Conservation (phyloP, 257 asterid genomes). For the Prunella vulgaris region DNA sequence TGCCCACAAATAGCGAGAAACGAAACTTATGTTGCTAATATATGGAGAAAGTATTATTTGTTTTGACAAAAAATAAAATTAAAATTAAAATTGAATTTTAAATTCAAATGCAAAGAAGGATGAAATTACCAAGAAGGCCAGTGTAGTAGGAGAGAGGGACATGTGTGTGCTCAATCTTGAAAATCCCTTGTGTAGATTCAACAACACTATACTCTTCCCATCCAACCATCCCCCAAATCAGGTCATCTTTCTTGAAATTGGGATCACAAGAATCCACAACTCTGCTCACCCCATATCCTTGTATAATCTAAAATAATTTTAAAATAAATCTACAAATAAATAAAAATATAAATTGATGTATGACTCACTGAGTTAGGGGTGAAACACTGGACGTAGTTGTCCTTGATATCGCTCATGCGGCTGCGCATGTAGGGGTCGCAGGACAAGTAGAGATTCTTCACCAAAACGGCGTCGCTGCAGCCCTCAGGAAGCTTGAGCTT, state of each 20-base stretch:
- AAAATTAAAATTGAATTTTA: too few relatives aligned
- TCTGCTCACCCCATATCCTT: constrained; percentile 47
- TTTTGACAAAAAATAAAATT: not conserved
- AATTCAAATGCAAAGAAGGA: not conserved
- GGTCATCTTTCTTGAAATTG: constrained; percentile 48
- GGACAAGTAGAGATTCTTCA: constrained; percentile 28
- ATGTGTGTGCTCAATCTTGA: constrained; percentile 33
- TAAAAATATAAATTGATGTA: not conserved
- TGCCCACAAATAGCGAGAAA: too few relatives aligned
- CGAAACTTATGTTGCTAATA: too few relatives aligned
- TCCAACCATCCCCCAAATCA: constrained; percentile 43
- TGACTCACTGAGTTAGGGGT: constrained; percentile 23
- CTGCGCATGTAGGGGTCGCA: constrained; percentile 32
- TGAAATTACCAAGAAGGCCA: constrained; percentile 27
- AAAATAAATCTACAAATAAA: not conserved
- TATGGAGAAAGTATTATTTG: too few relatives aligned
- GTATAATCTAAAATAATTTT: constrained; percentile 10
- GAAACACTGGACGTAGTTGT: constrained; percentile 10
- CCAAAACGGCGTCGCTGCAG: constrained; percentile 19
- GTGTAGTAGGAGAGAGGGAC: constrained; percentile 32
- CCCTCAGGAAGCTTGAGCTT: constrained; percentile 17
- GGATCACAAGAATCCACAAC: constrained; percentile 50
- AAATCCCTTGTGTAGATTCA: constrained; percentile 22
- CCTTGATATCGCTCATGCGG: constrained; percentile 24
- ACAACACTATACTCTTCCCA: constrained; percentile 62